Base-by-base conservation (phyloP, 805 yeast genomes). In the Hanseniaspora lachancei region DNA sequence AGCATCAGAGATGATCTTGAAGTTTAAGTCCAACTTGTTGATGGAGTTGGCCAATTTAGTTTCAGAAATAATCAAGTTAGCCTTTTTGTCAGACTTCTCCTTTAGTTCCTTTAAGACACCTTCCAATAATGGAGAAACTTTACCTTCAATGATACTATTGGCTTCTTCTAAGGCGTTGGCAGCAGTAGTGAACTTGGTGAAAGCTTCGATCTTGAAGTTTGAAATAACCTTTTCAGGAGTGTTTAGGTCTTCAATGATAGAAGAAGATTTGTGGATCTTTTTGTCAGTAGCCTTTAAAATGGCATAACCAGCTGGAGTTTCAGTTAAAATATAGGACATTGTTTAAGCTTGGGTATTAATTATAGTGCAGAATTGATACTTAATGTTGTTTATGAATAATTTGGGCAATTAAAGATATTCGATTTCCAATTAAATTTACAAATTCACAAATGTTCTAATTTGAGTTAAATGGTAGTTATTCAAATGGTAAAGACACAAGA, bases 251-350 rank as follows among this genome's bases (percentile, higher is more conserved):
- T 82, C 78, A 62, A 86, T 72, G 63, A 89, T 74, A 58, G 81
- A 69, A 55, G 84, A 70, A 27, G 93, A 82, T 75, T 89, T 91
- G 79, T 91, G 84, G 66, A 93, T 84, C 78, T 91, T 91, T 77
- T 93, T 93, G 78, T 93, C 97, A 61, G 96, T 84, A 57, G 97
- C 96, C 76, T 93, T 93, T 70, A 93, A 80, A 68, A 93, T 79
- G 68, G 98, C 98, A 72, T 93, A 93, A 68, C 98, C 98, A 54
- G 98, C 98, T 61, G 98, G 86, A 62, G 98, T 93, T 77, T 93
- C 98, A 59, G 97, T 86, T 70, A 91, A 81, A 68, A 91, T 89
- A 79, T 76, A 86, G 60, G 93, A 84, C 95, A 86, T 86, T 49
- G 39, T 40, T 41, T 35, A 23, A 10, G 24, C 29, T 46, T 13